Evolutionary conservation across 139 green algal species (phyloP).

Genomic region (Chlorella sorokiniana): DNA sequence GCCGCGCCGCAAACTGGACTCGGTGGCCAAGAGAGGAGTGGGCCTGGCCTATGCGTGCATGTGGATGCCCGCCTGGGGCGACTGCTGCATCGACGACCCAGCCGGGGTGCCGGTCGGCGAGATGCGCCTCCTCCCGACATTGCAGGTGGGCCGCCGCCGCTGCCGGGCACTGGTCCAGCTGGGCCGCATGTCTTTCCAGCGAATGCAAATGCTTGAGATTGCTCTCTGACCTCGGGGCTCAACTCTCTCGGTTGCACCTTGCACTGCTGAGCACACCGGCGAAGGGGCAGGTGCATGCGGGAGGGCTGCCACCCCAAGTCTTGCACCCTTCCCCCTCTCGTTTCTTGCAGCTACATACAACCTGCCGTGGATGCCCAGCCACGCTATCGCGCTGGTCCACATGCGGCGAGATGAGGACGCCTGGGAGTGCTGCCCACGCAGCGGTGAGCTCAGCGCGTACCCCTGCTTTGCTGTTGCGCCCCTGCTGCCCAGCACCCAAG

Average conservation of each 20-base stretch:
- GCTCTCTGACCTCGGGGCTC: too few relatives aligned
- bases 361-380: constrained; percentile 41
- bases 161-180: too few relatives aligned
- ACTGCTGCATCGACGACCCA: constrained; percentile 7
- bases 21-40: not conserved
- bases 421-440: constrained; percentile 54
- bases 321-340: too few relatives aligned
- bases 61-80: constrained; percentile 43
- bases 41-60: constrained; percentile 47
- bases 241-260: too few relatives aligned
- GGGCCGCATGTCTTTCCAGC: not conserved
- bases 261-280: too few relatives aligned
- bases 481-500: too few relatives aligned
- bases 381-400: constrained; percentile 17
- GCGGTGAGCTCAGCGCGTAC: too few relatives aligned
- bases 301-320: not conserved
- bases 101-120: constrained; percentile 48
- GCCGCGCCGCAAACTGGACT: constrained; percentile 14
- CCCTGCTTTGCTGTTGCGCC: too few relatives aligned
- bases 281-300: too few relatives aligned
- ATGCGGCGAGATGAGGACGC: constrained; percentile 4
- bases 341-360: not conserved
- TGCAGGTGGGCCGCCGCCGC: not conserved
- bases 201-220: not conserved
- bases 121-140: constrained; percentile 44